Evolutionary conservation across 257 asterid species (phyloP), one percentile per base, ranked within the genome.

Genomic region (Solanum piurae): DNA sequence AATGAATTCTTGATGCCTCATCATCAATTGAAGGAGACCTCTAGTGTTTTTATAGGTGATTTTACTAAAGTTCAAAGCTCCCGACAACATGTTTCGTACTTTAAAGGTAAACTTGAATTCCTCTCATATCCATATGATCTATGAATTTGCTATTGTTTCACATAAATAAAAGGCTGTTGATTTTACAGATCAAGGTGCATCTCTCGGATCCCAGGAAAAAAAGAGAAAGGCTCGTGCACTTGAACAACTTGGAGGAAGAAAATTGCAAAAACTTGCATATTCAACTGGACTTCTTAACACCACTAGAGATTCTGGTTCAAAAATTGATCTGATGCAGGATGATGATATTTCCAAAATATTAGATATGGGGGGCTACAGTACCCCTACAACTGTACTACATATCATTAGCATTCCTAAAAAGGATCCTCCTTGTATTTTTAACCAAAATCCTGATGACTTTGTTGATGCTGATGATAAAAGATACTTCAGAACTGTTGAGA

Each of bases 361-460:
- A 46, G 66, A 44, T 31, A 2, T 83, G 84, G 87, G 76, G 21
- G 69, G 40, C 0, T 16, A 3, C 3, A 79, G 23, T 38, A 5
- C 74, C 12, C 40, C 25, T n/a, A 86, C 31, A 79, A 14, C 52
- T 83, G 49, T 42, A 42, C 31, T 60, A 58, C 76, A 88, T 4
- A 12, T 68, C 27, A 89, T 40, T 23, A 40, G 2, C 20, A 16
- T 20, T 49, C 37, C 83, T 7, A 42, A 46, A 18, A 88, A 86
- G 2, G 88, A 76, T 52, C 25, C 46, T 7, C 33, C 60, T 9
- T 69, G 92, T 36, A 18, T 46, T 33, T 18, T 90, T 91, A 95
- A 96, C 86, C 85, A 88, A 58, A 96, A 94, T 88, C 98, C 99
- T 12, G 94, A 95, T 60, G 98, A 97, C 21, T 91, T 95, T 84